phyloP scores from a whole-genome alignment of 1,284 basidiomycete genomes.

The Leucoagaricus sp. region DNA sequence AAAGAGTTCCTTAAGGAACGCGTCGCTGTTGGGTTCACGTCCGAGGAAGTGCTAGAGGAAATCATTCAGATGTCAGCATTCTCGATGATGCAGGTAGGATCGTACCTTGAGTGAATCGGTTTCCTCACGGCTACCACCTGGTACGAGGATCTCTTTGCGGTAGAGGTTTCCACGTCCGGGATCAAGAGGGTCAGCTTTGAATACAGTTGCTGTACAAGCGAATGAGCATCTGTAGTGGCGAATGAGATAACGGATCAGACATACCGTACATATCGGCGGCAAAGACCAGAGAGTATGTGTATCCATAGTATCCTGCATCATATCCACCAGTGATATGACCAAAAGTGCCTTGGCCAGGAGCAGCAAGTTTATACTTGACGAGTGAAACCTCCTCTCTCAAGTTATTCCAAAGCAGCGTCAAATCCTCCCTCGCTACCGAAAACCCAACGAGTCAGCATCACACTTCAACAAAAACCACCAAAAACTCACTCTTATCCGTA shows the following conservation, averaged over 20 bases:
- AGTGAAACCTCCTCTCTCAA: conserved; percentile 68
- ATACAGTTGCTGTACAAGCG: conserved; percentile 54
- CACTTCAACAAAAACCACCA: neutral
- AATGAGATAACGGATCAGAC: conserved; percentile 15
- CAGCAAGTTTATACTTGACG: conserved; percentile 60
- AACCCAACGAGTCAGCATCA: neutral
- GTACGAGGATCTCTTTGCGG: conserved; percentile 55
- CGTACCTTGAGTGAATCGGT: conserved; percentile 42
- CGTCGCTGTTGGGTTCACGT: conserved; percentile 72
- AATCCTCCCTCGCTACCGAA: conserved; percentile 56
- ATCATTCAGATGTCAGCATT: too few species aligned
- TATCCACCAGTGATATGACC: conserved; percentile 76
- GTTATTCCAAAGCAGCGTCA: conserved; percentile 74
- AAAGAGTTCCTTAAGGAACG: conserved; percentile 72
- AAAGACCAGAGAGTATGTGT: conserved; percentile 74
- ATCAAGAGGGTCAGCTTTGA: conserved; percentile 74
- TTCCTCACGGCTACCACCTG: conserved; percentile 57
- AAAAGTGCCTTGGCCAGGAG: conserved; percentile 71
- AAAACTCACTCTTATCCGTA: conserved; percentile 56
- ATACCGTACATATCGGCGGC: conserved; percentile 77
- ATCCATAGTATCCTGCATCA: conserved; percentile 82
- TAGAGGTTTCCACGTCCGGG: conserved; percentile 54
- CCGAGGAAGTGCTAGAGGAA: conserved; percentile 53
- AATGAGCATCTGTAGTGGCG: neutral
- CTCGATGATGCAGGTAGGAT: too few species aligned